Percentiles rank a stretch among this genome's conserved stretches.
These are phyloP conservation scores for Hymenochaete sp. DNA, from an alignment of 1,284 basidiomycete genomes.

Conservation along the genomic window DNA sequence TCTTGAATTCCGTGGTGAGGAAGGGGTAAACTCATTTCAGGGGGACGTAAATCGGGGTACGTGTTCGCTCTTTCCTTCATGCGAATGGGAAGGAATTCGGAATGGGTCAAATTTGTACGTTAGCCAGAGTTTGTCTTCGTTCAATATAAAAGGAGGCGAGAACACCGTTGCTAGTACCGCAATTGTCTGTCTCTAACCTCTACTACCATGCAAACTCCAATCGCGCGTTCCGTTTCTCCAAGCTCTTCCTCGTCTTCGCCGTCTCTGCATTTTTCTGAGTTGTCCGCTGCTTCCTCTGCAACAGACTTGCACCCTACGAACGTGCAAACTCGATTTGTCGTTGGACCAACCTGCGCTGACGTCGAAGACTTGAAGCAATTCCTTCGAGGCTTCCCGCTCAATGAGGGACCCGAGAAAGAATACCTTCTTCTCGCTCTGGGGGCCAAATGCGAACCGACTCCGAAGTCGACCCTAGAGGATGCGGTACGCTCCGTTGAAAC, in stretches of 20 bases:
- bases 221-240: background rate
- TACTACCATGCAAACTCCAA: background rate
- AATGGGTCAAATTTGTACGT: too few relatives aligned
- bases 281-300: background rate
- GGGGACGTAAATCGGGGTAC: too few relatives aligned
- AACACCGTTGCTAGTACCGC: too few relatives aligned
- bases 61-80: too few relatives aligned
- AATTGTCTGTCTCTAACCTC: background rate
- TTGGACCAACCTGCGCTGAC: slow-evolving; percentile 2
- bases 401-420: background rate
- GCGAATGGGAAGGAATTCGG: too few relatives aligned
- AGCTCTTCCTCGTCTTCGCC: slow-evolving; percentile 3
- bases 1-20: too few relatives aligned
- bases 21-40: too few relatives aligned
- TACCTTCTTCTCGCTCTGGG: slow-evolving; percentile 8
- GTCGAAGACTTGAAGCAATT: background rate
- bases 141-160: too few relatives aligned
- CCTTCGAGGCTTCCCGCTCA: background rate
- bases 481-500: background rate
- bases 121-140: too few relatives aligned
- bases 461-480: background rate
- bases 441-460: background rate
- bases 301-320: background rate
- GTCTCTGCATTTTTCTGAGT: slow-evolving; percentile 4
- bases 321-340: slow-evolving; percentile 1